Conservation (phyloP, 176 grass and related monocot species). For the Melocanna baccifera region DNA sequence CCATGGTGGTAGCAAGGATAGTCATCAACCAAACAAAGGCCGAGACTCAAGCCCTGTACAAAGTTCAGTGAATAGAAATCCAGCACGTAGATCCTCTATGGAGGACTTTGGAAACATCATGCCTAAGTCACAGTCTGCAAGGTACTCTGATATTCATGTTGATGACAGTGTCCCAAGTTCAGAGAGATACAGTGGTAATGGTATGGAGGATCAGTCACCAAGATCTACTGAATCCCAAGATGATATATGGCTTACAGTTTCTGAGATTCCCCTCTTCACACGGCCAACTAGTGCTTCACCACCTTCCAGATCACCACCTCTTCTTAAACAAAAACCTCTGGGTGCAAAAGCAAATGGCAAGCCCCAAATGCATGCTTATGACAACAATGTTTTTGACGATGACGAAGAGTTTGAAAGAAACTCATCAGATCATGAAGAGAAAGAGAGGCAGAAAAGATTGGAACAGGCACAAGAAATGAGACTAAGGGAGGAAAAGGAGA, state of each 20-base stretch:
- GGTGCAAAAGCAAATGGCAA: slow-evolving; percentile 46
- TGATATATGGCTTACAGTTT: slow-evolving; percentile 94
- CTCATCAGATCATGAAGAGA: slow-evolving; percentile 47
- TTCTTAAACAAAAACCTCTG: slow-evolving; percentile 47
- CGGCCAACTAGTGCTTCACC: slow-evolving; percentile 76
- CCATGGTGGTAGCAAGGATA: slow-evolving; percentile 47
- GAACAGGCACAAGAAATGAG: slow-evolving; percentile 49
- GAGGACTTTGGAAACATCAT: slow-evolving; percentile 48
- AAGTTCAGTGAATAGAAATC: slow-evolving; percentile 45
- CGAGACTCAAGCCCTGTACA: slow-evolving; percentile 47
- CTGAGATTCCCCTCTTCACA: slow-evolving; percentile 92
- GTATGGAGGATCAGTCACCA: slow-evolving; percentile 54
- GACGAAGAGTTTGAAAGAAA: slow-evolving; percentile 64
- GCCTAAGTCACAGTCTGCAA: slow-evolving; percentile 49
- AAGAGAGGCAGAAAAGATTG: slow-evolving; percentile 41
- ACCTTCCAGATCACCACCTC: slow-evolving; percentile 74
- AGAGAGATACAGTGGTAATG: slow-evolving; percentile 30
- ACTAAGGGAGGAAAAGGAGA: slow-evolving; percentile 42
- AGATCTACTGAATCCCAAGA: slow-evolving; percentile 61
- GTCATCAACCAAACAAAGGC: slow-evolving; percentile 26
- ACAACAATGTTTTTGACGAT: slow-evolving; percentile 36
- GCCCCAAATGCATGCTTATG: slow-evolving; percentile 49
- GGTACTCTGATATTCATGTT: slow-evolving; percentile 47
- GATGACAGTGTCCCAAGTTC: slow-evolving; percentile 33
- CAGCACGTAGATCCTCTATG: slow-evolving; percentile 38